phyloP scores from a whole-genome alignment of 1,284 basidiomycete species.

The Pseudomicrostroma phylloplanum region DNA sequence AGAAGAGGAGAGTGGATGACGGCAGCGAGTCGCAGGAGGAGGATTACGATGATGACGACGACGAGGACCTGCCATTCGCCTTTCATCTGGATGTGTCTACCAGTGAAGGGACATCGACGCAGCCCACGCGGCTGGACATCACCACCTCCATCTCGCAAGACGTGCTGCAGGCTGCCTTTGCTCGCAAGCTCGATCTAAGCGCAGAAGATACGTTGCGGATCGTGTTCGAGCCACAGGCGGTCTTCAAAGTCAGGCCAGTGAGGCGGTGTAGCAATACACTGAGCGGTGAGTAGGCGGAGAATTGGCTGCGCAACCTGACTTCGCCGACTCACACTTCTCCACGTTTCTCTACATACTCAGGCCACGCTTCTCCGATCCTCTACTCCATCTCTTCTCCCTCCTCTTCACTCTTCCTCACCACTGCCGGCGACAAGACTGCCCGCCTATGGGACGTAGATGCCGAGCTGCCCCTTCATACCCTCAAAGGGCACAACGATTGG shows the following conservation, averaged over 20 bases:
- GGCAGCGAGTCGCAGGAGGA: slow-evolving; percentile 16
- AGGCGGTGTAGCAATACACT: slow-evolving; percentile 87
- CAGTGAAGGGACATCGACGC: not conserved
- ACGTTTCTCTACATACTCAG: slow-evolving; percentile 51
- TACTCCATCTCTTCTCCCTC: slow-evolving; percentile 94
- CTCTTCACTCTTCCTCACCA: slow-evolving; percentile 81
- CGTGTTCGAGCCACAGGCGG: slow-evolving; percentile 68
- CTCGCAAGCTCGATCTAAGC: slow-evolving; percentile 42
- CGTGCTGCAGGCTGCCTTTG: slow-evolving; percentile 31
- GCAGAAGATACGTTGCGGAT: slow-evolving; percentile 45
- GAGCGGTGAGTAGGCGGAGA: slow-evolving; percentile 50
- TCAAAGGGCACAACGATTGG: slow-evolving; percentile 88
- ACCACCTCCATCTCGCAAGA: slow-evolving; percentile 35
- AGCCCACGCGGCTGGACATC: slow-evolving; percentile 34
- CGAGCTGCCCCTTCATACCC: slow-evolving; percentile 80
- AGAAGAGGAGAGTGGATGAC: slow-evolving; percentile 6
- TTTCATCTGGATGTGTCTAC: slow-evolving; percentile 37
- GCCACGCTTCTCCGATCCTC: slow-evolving; percentile 85
- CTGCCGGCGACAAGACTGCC: slow-evolving; percentile 87
- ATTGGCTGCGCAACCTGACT: no score
- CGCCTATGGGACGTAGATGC: slow-evolving; percentile 91
- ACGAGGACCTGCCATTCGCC: slow-evolving; percentile 46
- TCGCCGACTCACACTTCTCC: not conserved
- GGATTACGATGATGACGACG: slow-evolving; percentile 39
- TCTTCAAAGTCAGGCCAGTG: slow-evolving; percentile 88